Base-by-base conservation (phyloP, 2,329 filamentous ascomycete genomes). In the Parafenestella ontariensis region DNA sequence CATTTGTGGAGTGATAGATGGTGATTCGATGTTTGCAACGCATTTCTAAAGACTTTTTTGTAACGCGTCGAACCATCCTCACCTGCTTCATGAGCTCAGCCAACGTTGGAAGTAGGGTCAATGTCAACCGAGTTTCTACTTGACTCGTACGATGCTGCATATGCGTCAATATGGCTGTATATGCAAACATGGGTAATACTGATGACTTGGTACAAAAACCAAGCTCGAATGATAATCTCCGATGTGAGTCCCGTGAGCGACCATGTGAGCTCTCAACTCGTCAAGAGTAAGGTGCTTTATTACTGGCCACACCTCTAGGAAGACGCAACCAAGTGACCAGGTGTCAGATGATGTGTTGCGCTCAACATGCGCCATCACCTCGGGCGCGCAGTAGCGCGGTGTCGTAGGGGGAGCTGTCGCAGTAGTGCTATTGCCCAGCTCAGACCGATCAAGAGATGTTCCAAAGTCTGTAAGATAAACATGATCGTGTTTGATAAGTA, bases 381-480 rank as follows among this genome's bases (percentile, higher is more conserved):
- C 66, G 5, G 66, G 66, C 0, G 66, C 64, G 11, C 59, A 56
- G 39, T 65, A 68, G 13, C 57, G 44, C 0, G 47, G 55, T 5
- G 66, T 68, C 20, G 53, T 62, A 3, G 54, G 49, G 1, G 39
- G 31, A 0, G 56, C 43, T 0, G 58, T 61, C 2, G 43, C 34
- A 0, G 66, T 69, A 2, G 58, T 65, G 13, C 57, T 64, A 13
- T 53, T 49, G 2, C 51, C 55, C 20, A 34, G 17, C 1, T 55
- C 52, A 8, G 49, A 48, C 59, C 63, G 66, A 23, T 62, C 58
- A 1, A 57, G 26, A 0, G 57, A 41, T 1, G 59, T 54, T 2
- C 61, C 62, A n/a, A 66, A 68, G 28, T 68, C 65, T n/a, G 63
- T 59, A 10, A 68, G 49, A 29, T 49, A 66, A 4, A 66, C 39